These are phyloP conservation scores for Agapanthus africanus DNA, from an alignment of 106 monocot species.

Conservation along the genomic window DNA sequence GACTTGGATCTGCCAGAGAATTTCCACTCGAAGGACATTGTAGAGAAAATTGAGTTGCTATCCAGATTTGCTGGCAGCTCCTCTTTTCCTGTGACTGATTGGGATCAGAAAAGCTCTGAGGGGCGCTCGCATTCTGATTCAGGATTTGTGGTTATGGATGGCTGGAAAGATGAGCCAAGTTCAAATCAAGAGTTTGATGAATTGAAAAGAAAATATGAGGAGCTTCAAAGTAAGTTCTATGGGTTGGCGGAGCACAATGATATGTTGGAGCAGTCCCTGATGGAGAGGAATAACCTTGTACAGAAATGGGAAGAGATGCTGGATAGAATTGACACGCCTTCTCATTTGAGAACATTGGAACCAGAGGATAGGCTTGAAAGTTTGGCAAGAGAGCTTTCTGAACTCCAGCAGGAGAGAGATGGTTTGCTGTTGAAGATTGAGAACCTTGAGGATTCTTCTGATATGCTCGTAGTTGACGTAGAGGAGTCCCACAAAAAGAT, in stretches of 20 bases:
- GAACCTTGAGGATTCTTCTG: constrained; percentile 59
- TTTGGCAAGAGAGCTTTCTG: constrained; percentile 51
- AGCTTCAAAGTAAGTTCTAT: constrained; percentile 73
- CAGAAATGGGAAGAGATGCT: constrained; percentile 83
- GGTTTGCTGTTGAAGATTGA: constrained; percentile 60
- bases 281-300: constrained; percentile 70
- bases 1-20: constrained; percentile 81
- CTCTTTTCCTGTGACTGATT: constrained; percentile 32
- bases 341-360: constrained; percentile 47
- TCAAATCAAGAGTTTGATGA: constrained; percentile 41
- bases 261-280: constrained; percentile 85
- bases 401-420: constrained; percentile 62
- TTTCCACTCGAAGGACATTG: constrained; percentile 73
- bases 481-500: constrained; percentile 73
- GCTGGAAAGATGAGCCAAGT: constrained; percentile 29
- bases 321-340: constrained; percentile 59
- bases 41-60: constrained; percentile 83
- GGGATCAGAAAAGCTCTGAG: constrained; percentile 24
- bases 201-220: constrained; percentile 55
- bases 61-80: constrained; percentile 38
- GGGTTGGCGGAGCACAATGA: constrained; percentile 88
- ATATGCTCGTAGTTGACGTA: constrained; percentile 50
- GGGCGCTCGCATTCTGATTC: constrained; percentile 44
- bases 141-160: constrained; percentile 20
- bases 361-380: constrained; percentile 67